phyloP scores from a whole-genome alignment of 129 eudicot species.

The Arctium minus region DNA sequence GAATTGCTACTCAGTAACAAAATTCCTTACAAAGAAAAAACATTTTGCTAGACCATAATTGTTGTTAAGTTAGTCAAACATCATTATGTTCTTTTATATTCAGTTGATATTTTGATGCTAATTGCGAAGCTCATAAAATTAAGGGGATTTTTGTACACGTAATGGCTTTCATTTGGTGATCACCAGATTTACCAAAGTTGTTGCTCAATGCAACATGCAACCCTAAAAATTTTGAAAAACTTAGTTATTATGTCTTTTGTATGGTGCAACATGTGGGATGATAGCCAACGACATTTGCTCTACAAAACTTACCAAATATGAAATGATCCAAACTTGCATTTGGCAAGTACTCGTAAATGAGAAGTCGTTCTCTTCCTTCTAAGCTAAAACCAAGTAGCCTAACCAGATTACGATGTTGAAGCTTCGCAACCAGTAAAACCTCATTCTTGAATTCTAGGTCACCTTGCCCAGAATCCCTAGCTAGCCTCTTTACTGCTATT shows the following conservation, averaged over 20 bases:
- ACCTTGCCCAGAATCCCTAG: constrained; percentile 19
- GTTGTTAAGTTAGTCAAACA: neutral
- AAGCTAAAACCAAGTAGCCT: constrained; percentile 26
- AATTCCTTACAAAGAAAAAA: neutral
- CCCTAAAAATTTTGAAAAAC: neutral
- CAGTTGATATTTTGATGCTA: neutral
- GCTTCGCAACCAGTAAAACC: constrained; percentile 24
- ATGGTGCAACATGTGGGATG: neutral
- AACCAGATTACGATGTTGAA: constrained; percentile 35
- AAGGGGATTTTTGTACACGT: neutral
- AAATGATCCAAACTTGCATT: constrained; percentile 31
- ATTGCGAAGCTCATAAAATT: neutral
- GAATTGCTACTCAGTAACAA: neutral
- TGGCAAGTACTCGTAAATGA: constrained; percentile 32
- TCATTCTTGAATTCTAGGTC: constrained; percentile 29
- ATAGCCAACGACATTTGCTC: neutral
- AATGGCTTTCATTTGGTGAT: neutral
- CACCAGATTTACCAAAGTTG: neutral
- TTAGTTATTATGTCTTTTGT: neutral
- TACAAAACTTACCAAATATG: constrained; percentile 18
- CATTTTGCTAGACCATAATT: neutral
- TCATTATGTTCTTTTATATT: neutral
- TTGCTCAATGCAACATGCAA: neutral
- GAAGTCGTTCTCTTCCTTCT: constrained; percentile 18
- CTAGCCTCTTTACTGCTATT: constrained; percentile 35